Conservation (phyloP, 2,329 filamentous ascomycete species). For the Beauveria scarabaeidicola region DNA sequence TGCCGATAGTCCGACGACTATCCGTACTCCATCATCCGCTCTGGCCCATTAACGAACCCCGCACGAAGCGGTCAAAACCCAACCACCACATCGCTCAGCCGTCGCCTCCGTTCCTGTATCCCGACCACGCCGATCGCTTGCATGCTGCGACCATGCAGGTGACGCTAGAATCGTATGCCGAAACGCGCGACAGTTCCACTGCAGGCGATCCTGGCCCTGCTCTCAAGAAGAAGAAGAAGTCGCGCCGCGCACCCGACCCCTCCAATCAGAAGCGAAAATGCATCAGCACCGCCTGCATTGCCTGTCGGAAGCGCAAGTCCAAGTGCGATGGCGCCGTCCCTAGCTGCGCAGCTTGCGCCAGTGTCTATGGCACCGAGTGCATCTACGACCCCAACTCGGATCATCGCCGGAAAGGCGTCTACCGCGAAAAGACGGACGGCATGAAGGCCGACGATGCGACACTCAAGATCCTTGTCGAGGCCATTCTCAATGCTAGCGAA, state of each 20-base stretch:
- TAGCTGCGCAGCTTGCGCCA: slow-evolving; percentile 90
- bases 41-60: neutral
- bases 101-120: neutral
- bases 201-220: slow-evolving; percentile 11
- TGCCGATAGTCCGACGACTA: neutral
- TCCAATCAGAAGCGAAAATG: slow-evolving; percentile 61
- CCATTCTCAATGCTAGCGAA: slow-evolving; percentile 83
- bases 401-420: slow-evolving; percentile 91
- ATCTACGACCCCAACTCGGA: slow-evolving; percentile 95
- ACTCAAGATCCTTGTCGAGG: slow-evolving; percentile 84
- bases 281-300: slow-evolving; percentile 77
- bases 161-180: neutral
- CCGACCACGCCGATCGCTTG: slow-evolving; percentile 3
- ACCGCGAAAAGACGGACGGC: slow-evolving; percentile 85
- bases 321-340: slow-evolving; percentile 90
- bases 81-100: neutral
- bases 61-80: neutral
- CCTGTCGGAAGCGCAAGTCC: slow-evolving; percentile 69
- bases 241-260: slow-evolving; percentile 39
- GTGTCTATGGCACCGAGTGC: slow-evolving; percentile 84
- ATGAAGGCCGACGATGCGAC: slow-evolving; percentile 82
- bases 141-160: slow-evolving; percentile 8
- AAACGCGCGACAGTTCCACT: neutral
- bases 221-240: slow-evolving; percentile 40
- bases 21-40: neutral